Evolutionary conservation across 225 moss, liverwort and hornwort species (phyloP), one percentile per base, ranked within the genome.

Genomic region (Sphagnum tenellum): DNA sequence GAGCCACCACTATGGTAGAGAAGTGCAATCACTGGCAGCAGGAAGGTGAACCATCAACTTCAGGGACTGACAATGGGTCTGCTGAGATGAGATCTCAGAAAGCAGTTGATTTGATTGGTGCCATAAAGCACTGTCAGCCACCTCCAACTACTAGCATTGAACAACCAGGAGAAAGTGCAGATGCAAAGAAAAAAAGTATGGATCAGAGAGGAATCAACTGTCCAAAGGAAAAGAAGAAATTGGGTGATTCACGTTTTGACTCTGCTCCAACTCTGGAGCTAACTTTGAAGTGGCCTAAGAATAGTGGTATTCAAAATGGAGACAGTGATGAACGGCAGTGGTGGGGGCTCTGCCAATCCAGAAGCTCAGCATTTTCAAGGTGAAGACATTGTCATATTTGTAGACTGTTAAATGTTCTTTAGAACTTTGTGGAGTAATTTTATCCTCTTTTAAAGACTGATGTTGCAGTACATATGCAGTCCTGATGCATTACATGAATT

Each of bases 361-460:
- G 93, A 56, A 89, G 90, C 57, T 98, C 96, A 56, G 96, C 96
- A 0, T 98, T 98, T 71, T 93, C 96, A 12, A 90, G 96, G 96
- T 98, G n/a, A n/a, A n/a, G n/a, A n/a, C n/a, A n/a, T n/a, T n/a
- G n/a, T n/a, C n/a, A n/a, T n/a, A n/a, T n/a, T n/a, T n/a, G n/a
- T n/a, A n/a, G n/a, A n/a, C n/a, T n/a, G n/a, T n/a, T n/a, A n/a
- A n/a, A n/a, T n/a, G n/a, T n/a, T n/a, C n/a, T n/a, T n/a, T n/a
- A n/a, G n/a, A n/a, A n/a, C n/a, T n/a, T n/a, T n/a, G n/a, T n/a
- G n/a, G n/a, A n/a, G n/a, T n/a, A n/a, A n/a, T n/a, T n/a, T n/a
- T n/a, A n/a, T n/a, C n/a, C n/a, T n/a, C n/a, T n/a, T n/a, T n/a
- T n/a, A n/a, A n/a, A n/a, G n/a, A n/a, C n/a, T n/a, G n/a, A n/a